These are phyloP conservation scores for Dictyostelium capitatum DNA, from an alignment of 78 protist species.

Conservation along the genomic window DNA sequence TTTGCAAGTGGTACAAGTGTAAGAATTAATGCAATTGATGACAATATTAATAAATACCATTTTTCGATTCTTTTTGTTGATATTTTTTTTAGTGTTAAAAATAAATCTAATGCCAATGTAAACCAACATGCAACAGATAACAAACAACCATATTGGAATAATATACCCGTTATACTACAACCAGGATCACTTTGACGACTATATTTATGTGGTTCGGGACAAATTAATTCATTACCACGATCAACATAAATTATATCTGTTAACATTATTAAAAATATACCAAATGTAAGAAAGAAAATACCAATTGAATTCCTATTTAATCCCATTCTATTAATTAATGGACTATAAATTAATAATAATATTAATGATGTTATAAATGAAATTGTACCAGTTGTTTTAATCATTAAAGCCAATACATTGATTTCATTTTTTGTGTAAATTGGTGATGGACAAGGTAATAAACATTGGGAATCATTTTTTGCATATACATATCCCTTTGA, in stretches of 20 bases:
- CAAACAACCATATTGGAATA: conserved; percentile 1
- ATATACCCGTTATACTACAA: conserved; percentile 10
- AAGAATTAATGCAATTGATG: neutral
- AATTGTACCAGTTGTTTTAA: conserved; percentile 5
- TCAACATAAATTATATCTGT: conserved; percentile 6
- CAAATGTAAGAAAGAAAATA: conserved; percentile 18
- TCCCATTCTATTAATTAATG: conserved; percentile 12
- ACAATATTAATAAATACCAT: neutral
- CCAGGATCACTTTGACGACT: conserved; percentile 5
- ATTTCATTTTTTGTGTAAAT: neutral
- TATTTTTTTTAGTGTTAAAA: neutral
- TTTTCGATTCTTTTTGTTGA: neutral
- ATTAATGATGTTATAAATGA: neutral
- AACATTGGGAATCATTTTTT: neutral
- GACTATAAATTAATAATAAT: neutral
- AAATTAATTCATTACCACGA: conserved; percentile 1
- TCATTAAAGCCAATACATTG: neutral
- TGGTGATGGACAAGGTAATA: conserved; percentile 8
- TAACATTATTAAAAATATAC: neutral
- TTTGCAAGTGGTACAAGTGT: neutral
- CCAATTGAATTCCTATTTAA: neutral
- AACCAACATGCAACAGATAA: neutral
- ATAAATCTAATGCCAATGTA: neutral
- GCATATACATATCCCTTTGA: neutral
- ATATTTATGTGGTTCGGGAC: neutral